Evolutionary conservation across 192 early-diverging fungal genomes (phyloP).

Genomic region (Gaertneriomyces sp.): DNA sequence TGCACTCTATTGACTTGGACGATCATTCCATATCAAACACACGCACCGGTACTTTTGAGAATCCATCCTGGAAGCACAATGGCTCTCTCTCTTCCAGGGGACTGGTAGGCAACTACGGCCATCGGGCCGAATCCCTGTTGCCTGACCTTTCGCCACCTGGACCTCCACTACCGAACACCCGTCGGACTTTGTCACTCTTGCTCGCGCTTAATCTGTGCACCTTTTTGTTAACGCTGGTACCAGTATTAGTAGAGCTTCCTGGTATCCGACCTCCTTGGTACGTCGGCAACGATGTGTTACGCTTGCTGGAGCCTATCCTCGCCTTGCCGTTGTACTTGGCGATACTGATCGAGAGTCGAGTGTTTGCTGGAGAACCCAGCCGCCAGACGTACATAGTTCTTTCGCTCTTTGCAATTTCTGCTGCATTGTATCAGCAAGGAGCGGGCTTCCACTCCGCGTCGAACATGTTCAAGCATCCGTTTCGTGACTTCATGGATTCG

Average conservation of each 20-base stretch:
- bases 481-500: slow-evolving; percentile 8
- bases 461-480: slow-evolving; percentile 35
- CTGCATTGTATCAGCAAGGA: slow-evolving; percentile 37
- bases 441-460: slow-evolving; percentile 40
- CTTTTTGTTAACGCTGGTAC: slow-evolving; percentile 30
- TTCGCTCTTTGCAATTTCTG: slow-evolving; percentile 23
- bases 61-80: too few species aligned
- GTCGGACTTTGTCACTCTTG: slow-evolving; percentile 14
- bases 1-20: too few species aligned
- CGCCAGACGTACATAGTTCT: slow-evolving; percentile 12
- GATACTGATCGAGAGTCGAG: slow-evolving; percentile 18
- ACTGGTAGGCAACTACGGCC: too few species aligned
- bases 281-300: slow-evolving; percentile 27
- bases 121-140: too few species aligned
- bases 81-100: too few species aligned
- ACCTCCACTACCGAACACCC: neutral
- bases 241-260: slow-evolving; percentile 28
- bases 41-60: too few species aligned
- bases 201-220: slow-evolving; percentile 2
- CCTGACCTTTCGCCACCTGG: too few species aligned
- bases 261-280: slow-evolving; percentile 19
- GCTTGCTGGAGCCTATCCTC: slow-evolving; percentile 34
- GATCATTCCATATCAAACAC: too few species aligned
- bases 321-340: slow-evolving; percentile 28
- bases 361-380: slow-evolving; percentile 2